Base-by-base conservation (phyloP, 306 rosid genomes). In the Vicia villosa region DNA sequence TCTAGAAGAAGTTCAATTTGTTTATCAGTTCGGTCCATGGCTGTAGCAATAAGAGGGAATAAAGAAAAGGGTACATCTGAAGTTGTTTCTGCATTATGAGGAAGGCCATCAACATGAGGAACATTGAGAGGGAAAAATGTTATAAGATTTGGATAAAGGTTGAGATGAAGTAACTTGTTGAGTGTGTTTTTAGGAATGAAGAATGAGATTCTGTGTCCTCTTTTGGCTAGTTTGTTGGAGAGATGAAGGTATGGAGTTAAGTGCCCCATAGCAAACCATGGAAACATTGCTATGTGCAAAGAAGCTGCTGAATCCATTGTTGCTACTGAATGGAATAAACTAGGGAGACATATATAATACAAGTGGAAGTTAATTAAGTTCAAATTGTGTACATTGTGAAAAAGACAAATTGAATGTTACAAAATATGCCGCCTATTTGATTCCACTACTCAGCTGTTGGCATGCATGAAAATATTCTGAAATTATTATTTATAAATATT, bases 211-310 rank as follows among this genome's bases (percentile, higher is more conserved):
- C 1, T 69, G 61, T 80, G 83, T 0, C 80, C 83, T 32, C 83
- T 56, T 7, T 47, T 74, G 10, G 83, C 83, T 19, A 80, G 36
- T 28, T 74, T 80, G 59, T 74, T 80, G 1, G 83, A 69, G 59
- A 80, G 69, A 10, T 62, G 77, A 30, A 80, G 69, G 20, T 10
- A 69, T 56, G 83, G 74, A 6, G 15, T 63, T 6, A 74, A 8
- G 60, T 74, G 83, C 0, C 83, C 83, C 80, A 79, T 63, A 8
- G 83, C 83, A 45, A 79, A 79, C 83, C 83, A 79, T 6, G 67
- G 34, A 14, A 62, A 68, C 63, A 68, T 68, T 1, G 69, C 73
- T 56, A 77, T 71, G 64, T 77, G 82, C 9, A 78, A 4, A 5
- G 70, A 6, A 10, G 74, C 4, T 8, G 62, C 0, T 20, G 52